Evolutionary conservation across 768 basidiomycete species (phyloP), one percentile per base, ranked within the genome.

Genomic region (Daedaleopsis sinensis): DNA sequence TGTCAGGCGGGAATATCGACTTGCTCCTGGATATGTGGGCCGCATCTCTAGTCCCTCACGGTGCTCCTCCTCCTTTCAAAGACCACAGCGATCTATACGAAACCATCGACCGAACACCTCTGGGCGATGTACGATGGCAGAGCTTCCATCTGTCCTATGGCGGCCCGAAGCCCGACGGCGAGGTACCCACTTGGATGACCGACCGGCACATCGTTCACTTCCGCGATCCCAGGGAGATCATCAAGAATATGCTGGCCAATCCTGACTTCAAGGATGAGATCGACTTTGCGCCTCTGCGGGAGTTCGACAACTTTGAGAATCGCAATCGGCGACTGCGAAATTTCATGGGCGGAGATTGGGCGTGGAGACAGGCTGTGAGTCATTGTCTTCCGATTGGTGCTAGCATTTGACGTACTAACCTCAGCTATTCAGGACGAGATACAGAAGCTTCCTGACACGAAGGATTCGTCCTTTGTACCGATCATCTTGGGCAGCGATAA

Each of bases 121-220:
- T 73, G 12, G 77, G 78, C 13, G 74, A 75, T 35, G 68, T 71
- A 10, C 71, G 74, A 0, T 82, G 80, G 80, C 21, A 74, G 9
- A 67, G 62, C 3, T 77, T 80, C 58, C 57, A 66, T 0, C 42
- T 77, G 18, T 52, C 58, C 7, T 77, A 76, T 35, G 52, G 59
- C 0, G 70, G 68, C 1, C 39, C 36, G 0, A 12, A 6, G 15
- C 64, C 57, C 8, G 57, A 58, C 3, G 65, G 65, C 0, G 58
- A 61, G 0, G 42, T 53, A 7, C 67, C 70, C 2, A 18, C 59
- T 15, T 74, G 73, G 73, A 74, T 72, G 71, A 59, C 36, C 0
- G 65, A 53, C 6, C 55, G 59, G 3, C 68, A 67, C 50, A 68
- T 69, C 27, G 62, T 74, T 8, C 71, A 63, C 66, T 68, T 51